phyloP scores from a whole-genome alignment of 2,329 filamentous ascomycete species.

The Xylaria digitata region DNA sequence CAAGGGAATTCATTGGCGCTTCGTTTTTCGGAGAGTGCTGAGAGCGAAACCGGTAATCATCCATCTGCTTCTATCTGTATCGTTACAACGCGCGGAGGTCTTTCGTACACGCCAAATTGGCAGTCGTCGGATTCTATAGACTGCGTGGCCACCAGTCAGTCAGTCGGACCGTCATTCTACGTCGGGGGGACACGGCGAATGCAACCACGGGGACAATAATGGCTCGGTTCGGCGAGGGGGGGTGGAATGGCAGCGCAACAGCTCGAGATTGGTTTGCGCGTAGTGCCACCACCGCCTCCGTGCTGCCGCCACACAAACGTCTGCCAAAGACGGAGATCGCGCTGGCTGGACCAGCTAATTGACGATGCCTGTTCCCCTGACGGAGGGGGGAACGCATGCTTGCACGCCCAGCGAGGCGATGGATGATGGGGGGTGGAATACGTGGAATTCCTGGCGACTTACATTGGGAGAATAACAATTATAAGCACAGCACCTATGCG shows the following conservation, averaged over 20 bases:
- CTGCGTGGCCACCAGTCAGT: constrained; percentile 41
- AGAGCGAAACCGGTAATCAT: constrained; percentile 81
- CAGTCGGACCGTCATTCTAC: constrained; percentile 14
- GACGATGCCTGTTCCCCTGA: constrained; percentile 40
- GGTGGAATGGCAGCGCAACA: constrained; percentile 25
- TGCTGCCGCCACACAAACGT: constrained; percentile 37
- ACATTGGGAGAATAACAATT: constrained; percentile 47
- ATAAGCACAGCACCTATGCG: constrained; percentile 54
- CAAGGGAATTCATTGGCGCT: constrained; percentile 77
- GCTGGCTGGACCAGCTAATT: constrained; percentile 35
- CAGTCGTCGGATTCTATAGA: constrained; percentile 54
- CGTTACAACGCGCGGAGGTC: constrained; percentile 52
- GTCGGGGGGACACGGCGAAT: constrained; percentile 3
- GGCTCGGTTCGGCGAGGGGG: constrained; percentile 31
- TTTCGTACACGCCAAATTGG: constrained; percentile 57
- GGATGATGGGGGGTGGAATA: constrained; percentile 4
- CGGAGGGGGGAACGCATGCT: constrained; percentile 15
- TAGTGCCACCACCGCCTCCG: constrained; percentile 31
- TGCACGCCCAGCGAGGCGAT: constrained; percentile 9
- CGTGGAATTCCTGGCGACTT: constrained; percentile 26
- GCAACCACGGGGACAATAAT: constrained; percentile 15
- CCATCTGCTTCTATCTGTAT: constrained; percentile 68
- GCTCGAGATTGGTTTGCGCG: constrained; percentile 34
- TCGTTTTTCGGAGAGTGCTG: constrained; percentile 84
- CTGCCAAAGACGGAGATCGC: constrained; percentile 39